Conservation (phyloP, 495 filamentous ascomycete genomes). For the Pyrenopolyporus hunteri region DNA sequence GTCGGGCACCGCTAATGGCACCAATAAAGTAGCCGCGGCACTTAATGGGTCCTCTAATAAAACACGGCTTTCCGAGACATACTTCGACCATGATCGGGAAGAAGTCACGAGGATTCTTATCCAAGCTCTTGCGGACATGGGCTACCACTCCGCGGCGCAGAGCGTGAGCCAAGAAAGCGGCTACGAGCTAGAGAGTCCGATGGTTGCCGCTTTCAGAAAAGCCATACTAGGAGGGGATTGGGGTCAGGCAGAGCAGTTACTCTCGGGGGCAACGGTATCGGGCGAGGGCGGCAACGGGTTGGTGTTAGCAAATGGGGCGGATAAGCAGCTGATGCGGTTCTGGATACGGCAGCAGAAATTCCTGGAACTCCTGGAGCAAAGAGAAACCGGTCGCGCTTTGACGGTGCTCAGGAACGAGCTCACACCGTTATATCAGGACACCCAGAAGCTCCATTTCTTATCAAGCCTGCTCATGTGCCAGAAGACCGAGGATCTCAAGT, state of each 20-base stretch:
- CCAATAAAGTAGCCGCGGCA: conserved; percentile 41
- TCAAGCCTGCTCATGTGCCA: conserved; percentile 92
- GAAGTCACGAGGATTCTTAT: conserved; percentile 91
- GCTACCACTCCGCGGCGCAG: conserved; percentile 77
- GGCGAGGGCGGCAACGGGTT: conserved; percentile 52
- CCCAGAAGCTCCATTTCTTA: conserved; percentile 73
- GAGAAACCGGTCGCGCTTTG: conserved; percentile 75
- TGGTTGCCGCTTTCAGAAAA: conserved; percentile 81
- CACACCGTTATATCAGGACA: conserved; percentile 83
- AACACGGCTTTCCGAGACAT: conserved; percentile 36
- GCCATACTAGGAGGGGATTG: conserved; percentile 85
- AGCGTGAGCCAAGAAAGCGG: conserved; percentile 82
- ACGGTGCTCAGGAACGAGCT: conserved; percentile 84
- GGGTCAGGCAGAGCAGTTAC: conserved; percentile 79
- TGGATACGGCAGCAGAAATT: conserved; percentile 92
- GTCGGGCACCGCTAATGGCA: conserved; percentile 44
- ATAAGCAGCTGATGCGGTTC: conserved; percentile 63
- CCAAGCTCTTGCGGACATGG: conserved; percentile 90
- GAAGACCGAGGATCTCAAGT: conserved; percentile 75
- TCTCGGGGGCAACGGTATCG: conserved; percentile 64
- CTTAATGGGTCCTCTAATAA: conserved; percentile 51
- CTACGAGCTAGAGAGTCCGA: conserved; percentile 82
- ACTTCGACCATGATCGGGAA: conserved; percentile 85
- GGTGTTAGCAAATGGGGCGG: conserved; percentile 52
- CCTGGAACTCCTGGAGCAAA: conserved; percentile 82